A percentile compares a stretch with the other conserved stretches of the same genome.
Evolutionary conservation across 2,329 filamentous ascomycete genomes (phyloP).

Genomic region (Colletotrichum tofieldiae): DNA sequence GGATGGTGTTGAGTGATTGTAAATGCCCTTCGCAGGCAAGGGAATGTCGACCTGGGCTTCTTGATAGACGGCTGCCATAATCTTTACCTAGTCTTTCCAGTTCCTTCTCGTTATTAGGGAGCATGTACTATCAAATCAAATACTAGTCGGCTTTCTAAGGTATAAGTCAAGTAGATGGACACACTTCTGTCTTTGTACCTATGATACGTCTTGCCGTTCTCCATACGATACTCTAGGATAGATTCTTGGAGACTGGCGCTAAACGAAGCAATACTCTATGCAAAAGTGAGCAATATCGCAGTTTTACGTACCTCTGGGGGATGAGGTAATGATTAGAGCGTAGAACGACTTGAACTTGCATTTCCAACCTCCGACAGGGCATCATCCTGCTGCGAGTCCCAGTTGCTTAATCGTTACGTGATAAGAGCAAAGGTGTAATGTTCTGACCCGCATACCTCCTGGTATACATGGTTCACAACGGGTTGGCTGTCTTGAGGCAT

Average conservation of each 20-base stretch:
- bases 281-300: not conserved
- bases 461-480: not conserved
- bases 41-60: too few species aligned
- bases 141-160: constrained; percentile 15
- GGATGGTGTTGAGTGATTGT: too few species aligned
- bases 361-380: not conserved
- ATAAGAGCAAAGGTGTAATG: not conserved
- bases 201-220: constrained; percentile 24
- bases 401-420: not conserved
- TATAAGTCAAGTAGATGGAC: constrained; percentile 48
- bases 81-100: constrained; percentile 25
- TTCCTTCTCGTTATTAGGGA: constrained; percentile 32
- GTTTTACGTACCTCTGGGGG: not conserved
- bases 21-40: too few species aligned
- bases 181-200: constrained; percentile 42
- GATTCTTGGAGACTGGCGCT: not conserved
- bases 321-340: not conserved
- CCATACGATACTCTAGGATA: constrained; percentile 5
- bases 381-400: not conserved
- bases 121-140: constrained; percentile 1
- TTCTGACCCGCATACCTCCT: not conserved
- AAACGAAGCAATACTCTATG: constrained; percentile 1
- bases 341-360: not conserved
- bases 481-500: not conserved
- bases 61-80: too few species aligned